phyloP scores from a whole-genome alignment of 2,329 filamentous ascomycete species.

The Geosmithia flava region DNA sequence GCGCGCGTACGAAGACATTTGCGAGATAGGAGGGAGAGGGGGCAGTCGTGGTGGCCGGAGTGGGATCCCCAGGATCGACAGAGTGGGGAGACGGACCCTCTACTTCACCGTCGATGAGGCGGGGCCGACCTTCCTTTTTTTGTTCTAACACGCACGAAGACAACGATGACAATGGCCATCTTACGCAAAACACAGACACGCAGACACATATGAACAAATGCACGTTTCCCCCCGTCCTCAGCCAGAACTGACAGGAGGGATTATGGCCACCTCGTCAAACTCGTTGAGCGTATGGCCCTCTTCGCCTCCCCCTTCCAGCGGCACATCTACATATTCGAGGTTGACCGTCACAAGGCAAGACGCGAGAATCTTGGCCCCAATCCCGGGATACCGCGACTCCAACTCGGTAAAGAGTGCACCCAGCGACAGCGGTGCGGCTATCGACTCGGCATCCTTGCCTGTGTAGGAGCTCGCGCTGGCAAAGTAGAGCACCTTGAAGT shows the following conservation, averaged over 20 bases:
- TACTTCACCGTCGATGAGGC: constrained; percentile 7
- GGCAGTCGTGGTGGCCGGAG: constrained; percentile 6
- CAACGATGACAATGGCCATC: too few relatives aligned
- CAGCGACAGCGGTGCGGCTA: constrained; percentile 55
- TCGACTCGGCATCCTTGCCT: constrained; percentile 48
- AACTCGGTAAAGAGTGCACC: constrained; percentile 52
- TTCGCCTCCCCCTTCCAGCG: constrained; percentile 26
- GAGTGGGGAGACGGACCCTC: constrained; percentile 16
- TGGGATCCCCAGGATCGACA: not conserved
- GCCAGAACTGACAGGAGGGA: constrained; percentile 79
- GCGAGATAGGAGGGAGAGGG: constrained; percentile 8
- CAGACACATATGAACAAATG: too few relatives aligned
- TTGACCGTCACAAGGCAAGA: constrained; percentile 73
- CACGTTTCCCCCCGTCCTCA: constrained; percentile 27
- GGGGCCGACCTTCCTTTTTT: too few relatives aligned
- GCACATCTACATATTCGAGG: constrained; percentile 65
- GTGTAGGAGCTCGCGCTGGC: constrained; percentile 63
- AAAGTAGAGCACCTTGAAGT: constrained; percentile 76
- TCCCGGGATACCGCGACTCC: constrained; percentile 58
- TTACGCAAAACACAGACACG: too few relatives aligned
- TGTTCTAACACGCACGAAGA: too few relatives aligned
- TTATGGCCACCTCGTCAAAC: constrained; percentile 77
- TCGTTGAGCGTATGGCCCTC: constrained; percentile 43
- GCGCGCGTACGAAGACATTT: constrained; percentile 9
- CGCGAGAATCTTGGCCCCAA: constrained; percentile 53